phyloP scores from a whole-genome alignment of 805 yeast species.

The Jamesozyma spencerorum region DNA sequence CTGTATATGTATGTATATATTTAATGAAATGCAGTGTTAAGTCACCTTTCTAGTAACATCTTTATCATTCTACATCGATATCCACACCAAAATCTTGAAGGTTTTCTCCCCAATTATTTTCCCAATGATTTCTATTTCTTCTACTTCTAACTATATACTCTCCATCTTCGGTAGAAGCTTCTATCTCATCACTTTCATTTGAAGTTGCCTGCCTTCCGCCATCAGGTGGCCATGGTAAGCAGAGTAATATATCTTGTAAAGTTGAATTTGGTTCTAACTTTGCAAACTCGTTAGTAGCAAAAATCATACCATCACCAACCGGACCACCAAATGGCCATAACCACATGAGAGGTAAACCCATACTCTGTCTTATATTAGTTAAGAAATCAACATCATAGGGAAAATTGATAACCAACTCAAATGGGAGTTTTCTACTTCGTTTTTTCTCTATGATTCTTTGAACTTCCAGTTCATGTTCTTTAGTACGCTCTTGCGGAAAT shows the following conservation, averaged over 20 bases:
- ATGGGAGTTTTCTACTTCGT: conserved; percentile 30
- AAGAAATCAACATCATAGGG: conserved; percentile 72
- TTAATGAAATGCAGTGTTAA: neutral
- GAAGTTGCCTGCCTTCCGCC: conserved; percentile 37
- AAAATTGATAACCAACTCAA: conserved; percentile 58
- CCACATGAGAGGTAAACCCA: conserved; percentile 68
- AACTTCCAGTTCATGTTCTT: conserved; percentile 11
- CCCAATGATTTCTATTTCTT: conserved; percentile 42
- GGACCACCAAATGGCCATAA: conserved; percentile 64
- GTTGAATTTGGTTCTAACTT: conserved; percentile 24
- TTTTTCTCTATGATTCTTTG: conserved; percentile 7
- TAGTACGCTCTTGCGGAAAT: conserved; percentile 17
- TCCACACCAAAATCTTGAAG: conserved; percentile 87
- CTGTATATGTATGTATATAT: neutral
- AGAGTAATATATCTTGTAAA: conserved; percentile 46
- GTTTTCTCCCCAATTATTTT: conserved; percentile 73
- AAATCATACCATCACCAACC: conserved; percentile 48
- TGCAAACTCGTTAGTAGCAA: conserved; percentile 44
- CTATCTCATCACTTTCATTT: conserved; percentile 7
- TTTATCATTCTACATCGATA: conserved; percentile 43
- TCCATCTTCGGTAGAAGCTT: conserved; percentile 17
- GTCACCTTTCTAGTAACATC: neutral
- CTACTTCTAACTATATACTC: conserved; percentile 28
- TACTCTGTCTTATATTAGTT: conserved; percentile 40
- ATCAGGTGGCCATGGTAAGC: conserved; percentile 91